A percentile compares a stretch with the other conserved stretches of the same genome.
Evolutionary conservation across 345 rosid genomes (phyloP).

Genomic region (Xanthoceras sorbifolium): DNA sequence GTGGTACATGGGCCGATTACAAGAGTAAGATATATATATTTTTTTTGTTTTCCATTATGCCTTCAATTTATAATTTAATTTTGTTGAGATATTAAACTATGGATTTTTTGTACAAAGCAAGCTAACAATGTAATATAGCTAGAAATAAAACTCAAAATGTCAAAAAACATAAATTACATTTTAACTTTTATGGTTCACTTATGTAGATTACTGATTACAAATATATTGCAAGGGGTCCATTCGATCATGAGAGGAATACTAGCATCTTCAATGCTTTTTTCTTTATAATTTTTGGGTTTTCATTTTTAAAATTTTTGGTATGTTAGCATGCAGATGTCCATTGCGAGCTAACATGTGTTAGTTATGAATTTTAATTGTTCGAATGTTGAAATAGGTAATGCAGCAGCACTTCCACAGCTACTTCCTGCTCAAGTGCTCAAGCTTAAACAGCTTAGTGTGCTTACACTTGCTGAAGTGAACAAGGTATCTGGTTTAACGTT

Average conservation of each 20-base stretch:
- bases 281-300: too few relatives aligned
- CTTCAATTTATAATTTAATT: background rate
- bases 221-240: background rate
- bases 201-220: too few relatives aligned
- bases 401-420: slow-evolving; percentile 31
- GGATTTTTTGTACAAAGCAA: background rate
- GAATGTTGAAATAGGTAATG: slow-evolving; percentile 28
- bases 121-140: background rate
- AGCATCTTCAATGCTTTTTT: background rate
- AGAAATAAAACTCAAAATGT: background rate
- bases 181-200: too few relatives aligned
- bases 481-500: slow-evolving; percentile 28
- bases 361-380: background rate
- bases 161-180: background rate
- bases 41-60: background rate
- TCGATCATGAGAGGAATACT: background rate
- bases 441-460: slow-evolving; percentile 50
- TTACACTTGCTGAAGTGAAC: slow-evolving; percentile 41
- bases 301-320: background rate
- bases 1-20: slow-evolving; percentile 94
- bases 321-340: background rate
- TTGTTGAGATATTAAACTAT: background rate
- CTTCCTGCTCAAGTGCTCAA: slow-evolving; percentile 40
- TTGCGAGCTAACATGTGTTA: background rate
- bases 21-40: slow-evolving; percentile 48